phyloP scores from a whole-genome alignment of 257 asterid genomes.

The Henckelia pumila region DNA sequence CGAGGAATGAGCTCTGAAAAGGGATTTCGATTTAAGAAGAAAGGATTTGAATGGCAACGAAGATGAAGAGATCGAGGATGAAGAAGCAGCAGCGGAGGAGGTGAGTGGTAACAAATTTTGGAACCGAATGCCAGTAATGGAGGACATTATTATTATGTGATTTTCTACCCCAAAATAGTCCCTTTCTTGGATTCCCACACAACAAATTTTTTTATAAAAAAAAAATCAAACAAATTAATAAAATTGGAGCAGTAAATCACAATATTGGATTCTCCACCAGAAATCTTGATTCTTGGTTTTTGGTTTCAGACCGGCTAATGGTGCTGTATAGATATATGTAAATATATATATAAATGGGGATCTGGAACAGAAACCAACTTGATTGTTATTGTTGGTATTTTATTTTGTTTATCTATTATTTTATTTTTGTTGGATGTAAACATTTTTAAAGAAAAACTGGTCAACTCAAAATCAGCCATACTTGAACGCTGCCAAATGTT shows the following conservation, averaged over 20 bases:
- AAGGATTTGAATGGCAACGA: conserved; percentile 24
- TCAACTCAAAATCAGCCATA: no score
- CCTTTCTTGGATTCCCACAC: neutral
- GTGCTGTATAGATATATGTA: no score
- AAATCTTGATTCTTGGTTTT: neutral
- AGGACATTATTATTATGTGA: conserved; percentile 16
- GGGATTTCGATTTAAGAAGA: conserved; percentile 20
- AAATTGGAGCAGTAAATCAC: neutral
- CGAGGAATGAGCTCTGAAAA: conserved; percentile 9
- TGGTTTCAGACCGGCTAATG: neutral
- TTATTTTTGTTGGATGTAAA: no score
- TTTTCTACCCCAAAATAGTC: neutral
- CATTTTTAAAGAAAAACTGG: no score
- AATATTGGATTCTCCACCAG: neutral
- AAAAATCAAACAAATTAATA: no score
- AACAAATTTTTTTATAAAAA: no score
- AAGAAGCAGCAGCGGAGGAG: conserved; percentile 25
- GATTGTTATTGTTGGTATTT: no score
- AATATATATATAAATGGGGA: no score
- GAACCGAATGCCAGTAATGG: conserved; percentile 33
- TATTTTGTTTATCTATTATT: no score
- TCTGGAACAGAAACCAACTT: no score
- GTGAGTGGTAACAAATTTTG: conserved; percentile 26
- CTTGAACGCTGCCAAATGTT: no score
- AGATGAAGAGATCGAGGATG: conserved; percentile 24